phyloP scores from a whole-genome alignment of 345 rosid species.

The Cardamine chenopodiifolia region DNA sequence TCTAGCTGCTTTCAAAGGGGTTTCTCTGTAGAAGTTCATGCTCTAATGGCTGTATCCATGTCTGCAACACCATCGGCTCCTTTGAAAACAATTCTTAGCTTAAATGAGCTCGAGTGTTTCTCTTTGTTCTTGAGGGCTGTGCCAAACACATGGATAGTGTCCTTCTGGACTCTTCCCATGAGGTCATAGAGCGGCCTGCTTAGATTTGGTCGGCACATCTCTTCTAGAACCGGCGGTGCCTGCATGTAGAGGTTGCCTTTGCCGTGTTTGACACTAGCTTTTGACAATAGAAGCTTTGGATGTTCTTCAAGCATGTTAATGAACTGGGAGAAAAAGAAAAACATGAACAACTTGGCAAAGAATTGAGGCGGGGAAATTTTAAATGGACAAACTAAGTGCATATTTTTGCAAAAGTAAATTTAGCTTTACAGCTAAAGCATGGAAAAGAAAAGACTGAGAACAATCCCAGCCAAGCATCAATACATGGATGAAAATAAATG shows the following conservation, averaged over 20 bases:
- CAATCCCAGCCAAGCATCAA: slow-evolving; percentile 5
- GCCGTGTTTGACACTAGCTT: slow-evolving; percentile 66
- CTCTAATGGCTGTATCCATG: slow-evolving; percentile 87
- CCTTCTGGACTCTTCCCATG: slow-evolving; percentile 66
- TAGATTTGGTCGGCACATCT: slow-evolving; percentile 80
- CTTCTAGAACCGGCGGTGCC: slow-evolving; percentile 92
- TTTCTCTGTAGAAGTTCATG: slow-evolving; percentile 40
- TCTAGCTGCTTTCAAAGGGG: slow-evolving; percentile 2
- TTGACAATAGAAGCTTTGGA: slow-evolving; percentile 70
- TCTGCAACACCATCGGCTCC: slow-evolving; percentile 70
- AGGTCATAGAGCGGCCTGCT: slow-evolving; percentile 64
- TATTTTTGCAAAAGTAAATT: not conserved
- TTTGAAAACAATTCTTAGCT: slow-evolving; percentile 69
- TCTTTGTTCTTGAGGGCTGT: slow-evolving; percentile 52
- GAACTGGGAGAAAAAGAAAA: slow-evolving; percentile 50
- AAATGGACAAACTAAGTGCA: not conserved
- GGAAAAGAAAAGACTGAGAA: not conserved
- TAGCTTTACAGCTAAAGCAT: not conserved
- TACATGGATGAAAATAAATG: not conserved
- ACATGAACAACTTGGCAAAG: slow-evolving; percentile 10
- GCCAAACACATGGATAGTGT: slow-evolving; percentile 63
- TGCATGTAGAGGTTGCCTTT: slow-evolving; percentile 86
- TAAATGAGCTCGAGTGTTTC: slow-evolving; percentile 60
- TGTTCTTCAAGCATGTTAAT: slow-evolving; percentile 77
- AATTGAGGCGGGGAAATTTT: not conserved